Evolutionary conservation across 1,284 basidiomycete genomes (phyloP), one percentile per base, ranked within the genome.

Genomic region (Caloboletus inedulis): DNA sequence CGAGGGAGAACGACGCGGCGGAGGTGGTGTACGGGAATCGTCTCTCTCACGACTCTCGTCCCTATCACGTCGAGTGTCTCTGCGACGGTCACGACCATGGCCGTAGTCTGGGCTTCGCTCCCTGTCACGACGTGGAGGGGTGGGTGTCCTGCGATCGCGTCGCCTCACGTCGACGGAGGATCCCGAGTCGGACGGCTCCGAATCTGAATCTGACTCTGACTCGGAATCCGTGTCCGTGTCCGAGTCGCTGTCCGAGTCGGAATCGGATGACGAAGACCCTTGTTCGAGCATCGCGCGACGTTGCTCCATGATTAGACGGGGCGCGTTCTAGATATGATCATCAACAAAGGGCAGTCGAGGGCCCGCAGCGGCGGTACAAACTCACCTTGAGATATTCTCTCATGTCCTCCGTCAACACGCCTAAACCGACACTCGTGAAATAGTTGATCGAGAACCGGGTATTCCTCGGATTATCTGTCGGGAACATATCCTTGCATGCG

Each of bases 381-480:
- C 81, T 54, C 62, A 89, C 89, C 78, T 94, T 94, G 53, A 99
- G 77, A 67, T 94, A 94, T 68, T 95, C 93, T 66, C 96, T 81
- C 96, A 99, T 98, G 30, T 90, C 89, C 70, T 99, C 96, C 0
- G 96, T 99, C 54, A 98, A 72, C 9, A 82, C 79, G 54, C 97
- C 97, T 53, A 98, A 66, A 0, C 93, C 94, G 60, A 99, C 89
- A 67, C 90, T 93, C 2, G 96, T 99, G 65, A 94, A 94, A 74
- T 96, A 98, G 70, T 99, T 99, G 85, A 99, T 98, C 6, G 94
- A 84, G 74, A 99, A 99, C 41, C 96, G 81, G 0, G 96, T 98
- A 65, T 98, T 91, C 73, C 95, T 96, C 1, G 96, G 96, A 59
- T 96, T 88, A 70, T 98, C 94, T 73, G 87, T 84, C 0, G 96